Percentiles rank a stretch among this genome's conserved stretches.
These are phyloP conservation scores for Candida anutae DNA, from an alignment of 1,139 yeast genomes.

Conservation along the genomic window DNA sequence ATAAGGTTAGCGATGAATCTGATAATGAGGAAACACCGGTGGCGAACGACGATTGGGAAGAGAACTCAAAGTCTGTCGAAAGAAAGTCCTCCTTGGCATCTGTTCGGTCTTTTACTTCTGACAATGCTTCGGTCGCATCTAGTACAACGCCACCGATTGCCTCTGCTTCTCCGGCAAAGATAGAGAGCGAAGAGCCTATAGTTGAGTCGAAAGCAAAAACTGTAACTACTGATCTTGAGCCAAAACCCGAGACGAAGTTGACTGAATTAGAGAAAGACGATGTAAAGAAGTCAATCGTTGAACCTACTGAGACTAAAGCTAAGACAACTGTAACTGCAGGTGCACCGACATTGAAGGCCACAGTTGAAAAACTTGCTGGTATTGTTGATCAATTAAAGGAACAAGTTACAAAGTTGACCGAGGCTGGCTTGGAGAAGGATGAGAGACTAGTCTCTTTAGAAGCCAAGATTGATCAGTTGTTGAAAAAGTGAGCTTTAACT, in stretches of 20 bases:
- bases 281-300: constrained; percentile 6
- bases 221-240: constrained; percentile 2
- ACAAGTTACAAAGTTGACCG: constrained; percentile 44
- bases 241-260: constrained; percentile 1
- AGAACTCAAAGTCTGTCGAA: constrained; percentile 28
- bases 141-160: too few relatives aligned
- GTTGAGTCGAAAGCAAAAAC: constrained; percentile 5
- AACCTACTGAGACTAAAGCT: constrained; percentile 7
- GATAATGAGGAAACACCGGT: constrained; percentile 28
- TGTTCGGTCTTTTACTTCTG: too few relatives aligned
- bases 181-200: constrained; percentile 5
- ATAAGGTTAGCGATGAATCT: constrained; percentile 32
- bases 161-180: constrained; percentile 6
- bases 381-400: constrained; percentile 51
- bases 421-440: constrained; percentile 55
- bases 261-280: constrained; percentile 1
- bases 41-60: constrained; percentile 34
- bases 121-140: too few relatives aligned
- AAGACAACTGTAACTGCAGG: constrained; percentile 10
- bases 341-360: constrained; percentile 58
- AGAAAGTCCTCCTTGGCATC: constrained; percentile 3
- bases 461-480: constrained; percentile 32
- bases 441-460: constrained; percentile 43
- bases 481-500: constrained; percentile 11
- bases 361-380: constrained; percentile 56